A percentile compares a stretch with the other conserved stretches of the same genome.
phyloP scores from a whole-genome alignment of 2,329 filamentous ascomycete species.

The Ampelomyces quisqualis region DNA sequence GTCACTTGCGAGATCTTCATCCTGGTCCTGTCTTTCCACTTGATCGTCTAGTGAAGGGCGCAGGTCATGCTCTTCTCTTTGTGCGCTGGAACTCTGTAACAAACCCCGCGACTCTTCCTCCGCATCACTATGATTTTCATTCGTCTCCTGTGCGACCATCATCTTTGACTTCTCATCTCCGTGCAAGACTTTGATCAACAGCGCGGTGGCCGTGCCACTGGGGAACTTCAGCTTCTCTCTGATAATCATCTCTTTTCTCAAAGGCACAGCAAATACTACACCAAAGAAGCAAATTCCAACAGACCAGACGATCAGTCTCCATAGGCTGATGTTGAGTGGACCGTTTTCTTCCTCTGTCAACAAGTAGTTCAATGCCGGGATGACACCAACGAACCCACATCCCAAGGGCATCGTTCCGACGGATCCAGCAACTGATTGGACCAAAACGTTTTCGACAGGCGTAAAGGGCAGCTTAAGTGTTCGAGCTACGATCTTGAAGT shows the following conservation, averaged over 20 bases:
- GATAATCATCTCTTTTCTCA: constrained; percentile 89
- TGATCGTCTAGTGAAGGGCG: constrained; percentile 18
- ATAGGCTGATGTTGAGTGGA: constrained; percentile 68
- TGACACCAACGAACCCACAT: constrained; percentile 91
- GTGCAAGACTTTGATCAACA: constrained; percentile 89
- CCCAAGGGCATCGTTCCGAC: constrained; percentile 97
- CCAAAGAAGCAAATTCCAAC: constrained; percentile 94
- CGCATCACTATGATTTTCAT: constrained; percentile 6
- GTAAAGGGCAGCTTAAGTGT: constrained; percentile 80
- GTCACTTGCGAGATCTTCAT: constrained; percentile 35
- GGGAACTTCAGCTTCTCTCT: constrained; percentile 91
- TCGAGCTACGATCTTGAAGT: constrained; percentile 77
- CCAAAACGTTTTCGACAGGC: constrained; percentile 92
- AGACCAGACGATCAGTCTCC: constrained; percentile 85
- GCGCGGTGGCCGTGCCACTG: constrained; percentile 89
- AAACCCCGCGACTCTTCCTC: constrained; percentile 42
- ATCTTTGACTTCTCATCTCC: constrained; percentile 50
- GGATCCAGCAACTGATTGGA: constrained; percentile 92
- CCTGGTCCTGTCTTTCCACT: constrained; percentile 18
- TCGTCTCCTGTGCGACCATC: constrained; percentile 5
- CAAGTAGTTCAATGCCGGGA: constrained; percentile 88
- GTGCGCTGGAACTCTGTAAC: constrained; percentile 26
- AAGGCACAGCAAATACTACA: constrained; percentile 90
- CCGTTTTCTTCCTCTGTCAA: constrained; percentile 76
- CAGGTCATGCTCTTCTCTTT: constrained; percentile 24